Base-by-base conservation (phyloP, 331 rosid species). In the Malus hybrid region DNA sequence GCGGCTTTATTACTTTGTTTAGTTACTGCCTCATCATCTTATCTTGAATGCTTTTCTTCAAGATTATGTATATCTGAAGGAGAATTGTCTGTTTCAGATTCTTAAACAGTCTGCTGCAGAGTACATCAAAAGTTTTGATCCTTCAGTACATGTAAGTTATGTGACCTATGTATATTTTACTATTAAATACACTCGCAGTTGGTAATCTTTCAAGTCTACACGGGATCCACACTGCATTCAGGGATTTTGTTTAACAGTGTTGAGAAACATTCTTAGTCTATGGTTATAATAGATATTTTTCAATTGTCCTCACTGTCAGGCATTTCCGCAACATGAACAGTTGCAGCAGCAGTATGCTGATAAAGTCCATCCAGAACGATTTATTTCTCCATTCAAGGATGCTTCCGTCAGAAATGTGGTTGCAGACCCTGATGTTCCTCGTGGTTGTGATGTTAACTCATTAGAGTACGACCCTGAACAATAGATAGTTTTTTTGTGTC, bases 31-130 rank as follows among this genome's bases (percentile, higher is more conserved):
- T 70, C 20, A 27, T 28, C 68, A 44, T 46, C 39, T 27, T 64
- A 22, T 36, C 61, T 50, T 61, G 22, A 44, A 83, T 82, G 61
- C 67, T 72, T 61, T 66, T 72, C 46, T 71, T 65, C 19, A 39
- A 63, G 61, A 48, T 72, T 77, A 75, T 69, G 56, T 55, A 69
- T 83, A 77, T 78, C 81, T 87, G 82, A 85, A 72, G 69, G 36
- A 22, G 69, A 62, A 79, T 71, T 80, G 46, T 71, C 59, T 81
- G 61, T 81, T 83, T 84, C 97, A 92, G 99, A 85, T 90, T 85
- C 92, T 95, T 77, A 89, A 85, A 65, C 93, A 89, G 87, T 85
- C 97, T 62, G 96, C 91, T 54, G 77, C 89, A 55, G 97, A 95
- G 81, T 89, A 87, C 79, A 83, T 88, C 65, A 80, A 84, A 73